Percentiles rank a stretch among this genome's conserved stretches.
Evolutionary conservation across 768 basidiomycete genomes (phyloP).

Genomic region (Chlorophyllum brunneum): DNA sequence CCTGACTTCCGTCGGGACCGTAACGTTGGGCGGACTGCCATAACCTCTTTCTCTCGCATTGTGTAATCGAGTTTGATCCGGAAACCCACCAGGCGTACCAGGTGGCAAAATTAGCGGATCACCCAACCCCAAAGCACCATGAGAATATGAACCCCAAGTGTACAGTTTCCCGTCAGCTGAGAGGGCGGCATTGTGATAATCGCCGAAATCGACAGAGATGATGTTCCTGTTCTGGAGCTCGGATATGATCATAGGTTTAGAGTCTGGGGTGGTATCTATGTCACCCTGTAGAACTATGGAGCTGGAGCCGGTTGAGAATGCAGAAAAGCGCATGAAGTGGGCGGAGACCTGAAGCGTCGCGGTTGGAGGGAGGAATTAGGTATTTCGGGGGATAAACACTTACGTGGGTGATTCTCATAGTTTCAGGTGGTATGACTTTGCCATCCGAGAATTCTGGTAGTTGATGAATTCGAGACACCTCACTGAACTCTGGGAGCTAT

Average conservation of each 20-base stretch:
- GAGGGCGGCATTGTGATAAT: conserved; percentile 89
- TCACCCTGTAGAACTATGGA: conserved; percentile 78
- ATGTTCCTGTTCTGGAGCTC: conserved; percentile 72
- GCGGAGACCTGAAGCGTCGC: conserved; percentile 66
- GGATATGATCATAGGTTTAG: conserved; percentile 59
- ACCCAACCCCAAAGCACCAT: conserved; percentile 84
- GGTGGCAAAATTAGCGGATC: conserved; percentile 52
- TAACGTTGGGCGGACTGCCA: conserved; percentile 40
- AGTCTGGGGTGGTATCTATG: conserved; percentile 36
- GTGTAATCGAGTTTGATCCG: conserved; percentile 28
- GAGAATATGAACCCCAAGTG: conserved; percentile 77
- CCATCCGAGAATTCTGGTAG: conserved; percentile 39
- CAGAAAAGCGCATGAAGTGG: conserved; percentile 78
- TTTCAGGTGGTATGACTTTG: conserved; percentile 34
- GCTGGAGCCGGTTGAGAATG: conserved; percentile 65
- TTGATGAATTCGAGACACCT: conserved; percentile 45
- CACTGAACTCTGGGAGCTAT: conserved; percentile 75
- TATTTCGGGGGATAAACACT: conserved; percentile 22
- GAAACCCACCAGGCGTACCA: conserved; percentile 61
- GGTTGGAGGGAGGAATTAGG: conserved; percentile 12
- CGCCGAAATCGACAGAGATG: conserved; percentile 87
- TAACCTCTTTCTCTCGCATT: conserved; percentile 24
- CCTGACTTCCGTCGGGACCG: conserved; percentile 62
- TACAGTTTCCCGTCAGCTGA: conserved; percentile 71
- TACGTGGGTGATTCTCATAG: conserved; percentile 77